Percentiles rank a stretch among this genome's conserved stretches.
phyloP scores from a whole-genome alignment of 345 rosid species.

The Firmiana major region DNA sequence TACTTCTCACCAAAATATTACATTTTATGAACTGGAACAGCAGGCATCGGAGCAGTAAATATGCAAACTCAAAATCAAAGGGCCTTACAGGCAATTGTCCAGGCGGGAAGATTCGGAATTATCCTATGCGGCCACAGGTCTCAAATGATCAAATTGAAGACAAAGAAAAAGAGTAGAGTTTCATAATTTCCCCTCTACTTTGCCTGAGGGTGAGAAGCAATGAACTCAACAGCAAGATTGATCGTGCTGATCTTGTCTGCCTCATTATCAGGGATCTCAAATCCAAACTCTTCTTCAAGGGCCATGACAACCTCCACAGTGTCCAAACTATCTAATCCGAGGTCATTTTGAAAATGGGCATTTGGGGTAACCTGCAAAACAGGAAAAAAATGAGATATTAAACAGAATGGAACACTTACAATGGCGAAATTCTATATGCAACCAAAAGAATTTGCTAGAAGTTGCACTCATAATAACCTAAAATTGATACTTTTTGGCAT shows the following conservation, averaged over 20 bases:
- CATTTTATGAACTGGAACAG: neutral
- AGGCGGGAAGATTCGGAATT: neutral
- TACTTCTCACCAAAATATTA: neutral
- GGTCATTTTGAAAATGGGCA: conserved; percentile 87
- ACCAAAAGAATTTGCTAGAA: neutral
- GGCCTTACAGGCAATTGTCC: neutral
- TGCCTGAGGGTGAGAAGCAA: conserved; percentile 95
- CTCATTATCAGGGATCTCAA: conserved; percentile 92
- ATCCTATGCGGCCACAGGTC: neutral
- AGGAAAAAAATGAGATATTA: neutral
- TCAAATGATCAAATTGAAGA: neutral
- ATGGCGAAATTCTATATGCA: neutral
- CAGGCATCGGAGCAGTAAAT: neutral
- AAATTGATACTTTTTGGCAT: neutral
- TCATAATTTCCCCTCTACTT: conserved; percentile 39
- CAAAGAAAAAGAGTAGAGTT: neutral
- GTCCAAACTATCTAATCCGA: conserved; percentile 92
- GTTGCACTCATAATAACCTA: neutral
- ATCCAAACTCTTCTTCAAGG: conserved; percentile 87
- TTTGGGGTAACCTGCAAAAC: conserved; percentile 56
- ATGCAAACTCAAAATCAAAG: conserved; percentile 1
- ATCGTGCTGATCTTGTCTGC: conserved; percentile 81
- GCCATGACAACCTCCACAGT: conserved; percentile 95
- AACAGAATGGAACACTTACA: neutral
- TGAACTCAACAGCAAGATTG: conserved; percentile 66